Base-by-base conservation (phyloP, 805 yeast genomes). In the Tetrapisispora phaffii region DNA sequence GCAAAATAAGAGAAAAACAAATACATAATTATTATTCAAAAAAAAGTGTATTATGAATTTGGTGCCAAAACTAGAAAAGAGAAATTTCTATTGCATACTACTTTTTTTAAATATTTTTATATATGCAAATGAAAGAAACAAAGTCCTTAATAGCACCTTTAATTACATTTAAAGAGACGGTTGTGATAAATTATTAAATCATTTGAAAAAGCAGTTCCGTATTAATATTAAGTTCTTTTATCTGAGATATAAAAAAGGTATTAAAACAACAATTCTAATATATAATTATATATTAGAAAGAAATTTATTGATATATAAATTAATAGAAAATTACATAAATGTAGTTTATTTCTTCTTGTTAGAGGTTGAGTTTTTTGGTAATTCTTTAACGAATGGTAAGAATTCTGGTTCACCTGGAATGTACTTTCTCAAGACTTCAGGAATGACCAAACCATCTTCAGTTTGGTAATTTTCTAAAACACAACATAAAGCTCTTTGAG, bases 381-480 rank as follows among this genome's bases (percentile, higher is more conserved):
- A 76, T 63, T 87, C 97, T 68, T 83, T 86, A 47, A 76, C 77
- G 67, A 70, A 93, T 43, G 97, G 97, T 58, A 93, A 71, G 69
- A 93, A 93, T 66, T 90, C 97, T 29, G 98, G 98, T 70, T 88
- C 95, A 55, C 98, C 98, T 47, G 98, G 98, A 60, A 93, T 86
- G 75, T 83, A 93, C 68, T 79, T 86, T 75, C 97, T 84, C 67
- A 93, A 78, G 34, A 89, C 97, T 71, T 89, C 95, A 50, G 98
- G 98, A 51, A 93, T 78, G 46, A 79, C 79, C 60, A 90, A 74
- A 62, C 98, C 97, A 50, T 88, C 96, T 63, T 85, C 96, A 48
- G 90, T 93, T 75, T 93, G 98, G 73, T 93, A 93, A 75, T 93
- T 93, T 73, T 93, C 98, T 65, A 93, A 75, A 54, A 93, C 75